Percentiles rank a stretch among this genome's conserved stretches.
Conservation (phyloP, 2,329 filamentous ascomycete species). For the Epichloe hybrida region DNA sequence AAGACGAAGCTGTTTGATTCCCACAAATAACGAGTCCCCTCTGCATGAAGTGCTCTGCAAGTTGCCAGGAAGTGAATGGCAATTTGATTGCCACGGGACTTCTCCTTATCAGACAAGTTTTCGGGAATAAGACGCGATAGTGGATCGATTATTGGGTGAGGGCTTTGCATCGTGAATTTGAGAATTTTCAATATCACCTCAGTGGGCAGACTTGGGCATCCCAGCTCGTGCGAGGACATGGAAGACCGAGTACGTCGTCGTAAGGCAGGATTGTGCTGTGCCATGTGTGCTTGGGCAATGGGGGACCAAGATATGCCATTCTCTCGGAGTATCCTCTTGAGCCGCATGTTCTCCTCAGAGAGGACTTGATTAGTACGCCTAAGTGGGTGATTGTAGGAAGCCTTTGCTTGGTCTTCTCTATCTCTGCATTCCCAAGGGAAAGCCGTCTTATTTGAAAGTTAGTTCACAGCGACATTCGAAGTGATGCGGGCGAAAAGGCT, state of each 20-base stretch:
- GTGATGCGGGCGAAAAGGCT: neutral
- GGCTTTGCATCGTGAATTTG: slow-evolving; percentile 35
- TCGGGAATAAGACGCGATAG: slow-evolving; percentile 30
- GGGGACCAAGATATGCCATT: slow-evolving; percentile 38
- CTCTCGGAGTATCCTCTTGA: slow-evolving; percentile 38
- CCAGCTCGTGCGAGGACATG: slow-evolving; percentile 15
- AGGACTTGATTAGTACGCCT: slow-evolving; percentile 32
- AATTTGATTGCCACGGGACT: slow-evolving; percentile 31
- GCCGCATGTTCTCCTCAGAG: slow-evolving; percentile 32
- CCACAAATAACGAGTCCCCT: slow-evolving; percentile 38
- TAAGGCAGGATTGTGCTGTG: slow-evolving; percentile 16
- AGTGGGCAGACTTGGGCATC: slow-evolving; percentile 32
- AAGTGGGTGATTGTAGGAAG: slow-evolving; percentile 34
- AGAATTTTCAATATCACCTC: slow-evolving; percentile 41
- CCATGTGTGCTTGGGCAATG: slow-evolving; percentile 20
- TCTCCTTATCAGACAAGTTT: slow-evolving; percentile 30
- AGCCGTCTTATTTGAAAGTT: slow-evolving; percentile 12
- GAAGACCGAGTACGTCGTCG: slow-evolving; percentile 21
- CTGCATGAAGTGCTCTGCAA: slow-evolving; percentile 33
- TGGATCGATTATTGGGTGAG: slow-evolving; percentile 39
- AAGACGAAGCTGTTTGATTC: slow-evolving; percentile 39
- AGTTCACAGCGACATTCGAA: neutral
- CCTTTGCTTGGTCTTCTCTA: slow-evolving; percentile 35
- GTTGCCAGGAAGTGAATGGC: slow-evolving; percentile 40
- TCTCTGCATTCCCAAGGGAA: slow-evolving; percentile 39